Evolutionary conservation across 352 stramenopile species (phyloP), one percentile per base, ranked within the genome.

Genomic region (Globisporangium megalacanthum): DNA sequence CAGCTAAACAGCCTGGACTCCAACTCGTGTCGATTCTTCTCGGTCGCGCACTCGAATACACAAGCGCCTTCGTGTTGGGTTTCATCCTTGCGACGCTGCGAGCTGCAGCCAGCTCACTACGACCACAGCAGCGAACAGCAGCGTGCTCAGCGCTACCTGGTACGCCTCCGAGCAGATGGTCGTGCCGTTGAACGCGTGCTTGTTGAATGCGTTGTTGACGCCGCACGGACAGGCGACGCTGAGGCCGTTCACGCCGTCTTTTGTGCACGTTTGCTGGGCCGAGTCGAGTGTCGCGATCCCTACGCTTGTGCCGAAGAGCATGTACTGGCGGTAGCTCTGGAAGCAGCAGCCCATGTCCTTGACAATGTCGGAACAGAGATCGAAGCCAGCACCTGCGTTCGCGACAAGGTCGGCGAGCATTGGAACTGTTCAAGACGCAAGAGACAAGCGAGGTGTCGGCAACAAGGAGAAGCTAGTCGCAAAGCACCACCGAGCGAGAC

Each of bases 281-380:
- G 75, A 60, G 20, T 86, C 65, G 48, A 91, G 60, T 10, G 74
- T 68, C 11, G 56, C 57, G n/a, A 87, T 65, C 25, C 65, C 76
- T 0, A 69, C 72, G 0, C 68, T n/a, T 6, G 78, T 93, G 31
- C 80, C 80, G 11, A 83, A 58, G 55, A 79, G 44, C 67, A 90
- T 85, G 59, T 88, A 91, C 55, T 88, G 79, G 22, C 73, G 71
- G 61, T 91, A 93, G 52, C 79, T 93, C 64, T 93, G 80, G 58
- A 91, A 93, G 54, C 80, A 93, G 58, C 80, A 93, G 44, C 79
- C 83, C 52, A 93, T 60, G 36, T 81, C 57, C n/a, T 76, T 69
- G 10, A 88, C 78, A 29, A 93, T 89, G 44, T 91, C 81, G 11
- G 64, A 54, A 58, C 79, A 93, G 35, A 91, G 55, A n/a, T 86